Evolutionary conservation across 257 asterid genomes (phyloP), one percentile per base, ranked within the genome.

Genomic region (Solanum etuberosum): DNA sequence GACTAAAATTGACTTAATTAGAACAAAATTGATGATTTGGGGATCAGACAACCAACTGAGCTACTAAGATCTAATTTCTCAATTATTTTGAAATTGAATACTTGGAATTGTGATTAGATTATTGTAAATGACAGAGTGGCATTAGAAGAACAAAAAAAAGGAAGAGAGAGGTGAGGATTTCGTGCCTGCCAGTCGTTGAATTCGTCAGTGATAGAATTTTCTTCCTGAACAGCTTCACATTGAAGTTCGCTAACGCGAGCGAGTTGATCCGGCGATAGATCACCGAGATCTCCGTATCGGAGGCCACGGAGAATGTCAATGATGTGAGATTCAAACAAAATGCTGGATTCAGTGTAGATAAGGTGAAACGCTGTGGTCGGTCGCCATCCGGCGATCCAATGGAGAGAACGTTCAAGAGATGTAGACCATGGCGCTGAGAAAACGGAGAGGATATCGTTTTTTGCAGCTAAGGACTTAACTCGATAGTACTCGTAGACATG

Each of bases 341-440:
- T 92, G 92, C 98, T 93, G 3, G 95, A 90, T 89, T 96, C 98
- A 2, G 99, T 91, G 88, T 96, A 96, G 20, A 95, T 78, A 31
- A 96, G 89, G 91, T 96, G 99, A 88, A 93, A 95, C 23, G 95
- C 95, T 34, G 97, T 94, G 90, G 98, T 96, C 46, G 99, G 98
- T 2, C 99, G 92, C 98, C 98, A 95, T 2, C 99, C 99, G 7
- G 93, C 94, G 71, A 96, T 92, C 98, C 98, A 96, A 42, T 92
- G 93, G 74, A 96, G 94, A 3, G 97, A 93, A 4, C 95, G 91
- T 88, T 96, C 98, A 0, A 96, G 92, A 32, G 93, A 76, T 73
- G 94, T 88, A 74, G 89, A 67, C 98, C 98, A 96, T 25, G 96
- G 94, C 3, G 97, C 93, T 2, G 93, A 5, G 80, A 90, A 92